A percentile compares a stretch with the other conserved stretches of the same genome.
Conservation (phyloP, 352 stramenopile genomes). For the Globisporangium emineosum region DNA sequence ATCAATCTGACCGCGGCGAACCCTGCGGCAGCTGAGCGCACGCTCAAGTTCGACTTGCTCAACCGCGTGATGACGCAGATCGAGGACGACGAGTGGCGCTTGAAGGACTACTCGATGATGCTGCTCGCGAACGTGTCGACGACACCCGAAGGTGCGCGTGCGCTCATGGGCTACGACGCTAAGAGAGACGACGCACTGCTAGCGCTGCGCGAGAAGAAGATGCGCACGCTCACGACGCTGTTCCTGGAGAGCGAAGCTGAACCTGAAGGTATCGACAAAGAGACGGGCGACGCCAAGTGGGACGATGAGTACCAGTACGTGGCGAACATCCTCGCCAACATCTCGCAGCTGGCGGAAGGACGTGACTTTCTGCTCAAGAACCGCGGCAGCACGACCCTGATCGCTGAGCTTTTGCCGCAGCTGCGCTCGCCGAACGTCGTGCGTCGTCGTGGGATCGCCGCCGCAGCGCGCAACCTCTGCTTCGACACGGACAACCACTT, state of each 20-base stretch:
- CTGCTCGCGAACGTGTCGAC: slow-evolving; percentile 82
- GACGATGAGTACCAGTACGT: slow-evolving; percentile 89
- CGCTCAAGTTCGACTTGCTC: slow-evolving; percentile 77
- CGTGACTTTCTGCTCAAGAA: slow-evolving; percentile 76
- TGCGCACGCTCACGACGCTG: slow-evolving; percentile 63
- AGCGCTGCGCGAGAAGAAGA: slow-evolving; percentile 74
- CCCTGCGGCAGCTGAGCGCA: slow-evolving; percentile 56
- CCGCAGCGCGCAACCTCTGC: slow-evolving; percentile 78
- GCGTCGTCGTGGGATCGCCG: slow-evolving; percentile 64
- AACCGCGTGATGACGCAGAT: slow-evolving; percentile 86
- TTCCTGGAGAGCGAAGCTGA: slow-evolving; percentile 78
- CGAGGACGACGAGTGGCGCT: slow-evolving; percentile 75
- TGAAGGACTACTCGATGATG: slow-evolving; percentile 88
- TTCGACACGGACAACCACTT: slow-evolving; percentile 89
- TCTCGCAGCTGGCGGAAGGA: slow-evolving; percentile 79
- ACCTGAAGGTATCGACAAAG: slow-evolving; percentile 64
- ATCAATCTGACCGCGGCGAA: slow-evolving; percentile 85
- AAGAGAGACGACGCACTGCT: slow-evolving; percentile 43
- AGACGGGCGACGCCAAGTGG: slow-evolving; percentile 78
- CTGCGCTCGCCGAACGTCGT: slow-evolving; percentile 82
- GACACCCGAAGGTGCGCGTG: slow-evolving; percentile 57
- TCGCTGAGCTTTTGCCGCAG: slow-evolving; percentile 64
- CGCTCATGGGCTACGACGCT: slow-evolving; percentile 59
- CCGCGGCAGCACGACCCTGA: slow-evolving; percentile 60
- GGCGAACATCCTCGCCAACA: slow-evolving; percentile 82